phyloP scores from a whole-genome alignment of 2,329 filamentous ascomycete species.

The Parafenestella ontariensis region DNA sequence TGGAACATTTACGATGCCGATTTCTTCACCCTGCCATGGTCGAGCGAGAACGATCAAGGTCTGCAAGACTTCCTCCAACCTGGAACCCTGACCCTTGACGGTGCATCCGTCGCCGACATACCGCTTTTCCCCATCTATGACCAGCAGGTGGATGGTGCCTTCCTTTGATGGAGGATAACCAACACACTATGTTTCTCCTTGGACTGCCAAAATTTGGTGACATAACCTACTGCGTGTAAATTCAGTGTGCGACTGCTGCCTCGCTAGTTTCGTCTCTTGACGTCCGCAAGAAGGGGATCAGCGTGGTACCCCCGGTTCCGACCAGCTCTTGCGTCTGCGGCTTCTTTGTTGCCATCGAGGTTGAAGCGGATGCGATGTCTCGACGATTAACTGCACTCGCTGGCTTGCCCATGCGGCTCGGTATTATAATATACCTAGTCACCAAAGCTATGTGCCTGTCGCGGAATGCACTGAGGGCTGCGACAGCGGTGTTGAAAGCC shows the following conservation, averaged over 20 bases:
- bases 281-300: conserved; percentile 62
- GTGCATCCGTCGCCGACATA: conserved; percentile 40
- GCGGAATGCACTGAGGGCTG: conserved; percentile 56
- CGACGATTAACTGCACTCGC: conserved; percentile 33
- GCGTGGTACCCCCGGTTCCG: conserved; percentile 60
- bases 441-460: conserved; percentile 62
- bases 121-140: conserved; percentile 42
- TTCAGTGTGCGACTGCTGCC: conserved; percentile 35
- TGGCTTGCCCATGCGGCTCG: conserved; percentile 39
- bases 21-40: conserved; percentile 40
- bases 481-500: conserved; percentile 57
- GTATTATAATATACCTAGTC: conserved; percentile 60
- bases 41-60: conserved; percentile 40
- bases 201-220: not conserved
- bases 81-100: conserved; percentile 37
- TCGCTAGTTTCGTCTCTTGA: conserved; percentile 60
- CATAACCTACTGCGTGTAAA: not conserved
- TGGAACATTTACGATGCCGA: conserved; percentile 44
- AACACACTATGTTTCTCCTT: not conserved
- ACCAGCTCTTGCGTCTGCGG: conserved; percentile 49
- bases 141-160: conserved; percentile 25
- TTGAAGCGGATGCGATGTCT: conserved; percentile 57
- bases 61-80: conserved; percentile 42
- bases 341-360: conserved; percentile 42
- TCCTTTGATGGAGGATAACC: conserved; percentile 5